These are phyloP conservation scores for Lippia alba DNA, from an alignment of 305 asterid genomes.

Conservation along the genomic window DNA sequence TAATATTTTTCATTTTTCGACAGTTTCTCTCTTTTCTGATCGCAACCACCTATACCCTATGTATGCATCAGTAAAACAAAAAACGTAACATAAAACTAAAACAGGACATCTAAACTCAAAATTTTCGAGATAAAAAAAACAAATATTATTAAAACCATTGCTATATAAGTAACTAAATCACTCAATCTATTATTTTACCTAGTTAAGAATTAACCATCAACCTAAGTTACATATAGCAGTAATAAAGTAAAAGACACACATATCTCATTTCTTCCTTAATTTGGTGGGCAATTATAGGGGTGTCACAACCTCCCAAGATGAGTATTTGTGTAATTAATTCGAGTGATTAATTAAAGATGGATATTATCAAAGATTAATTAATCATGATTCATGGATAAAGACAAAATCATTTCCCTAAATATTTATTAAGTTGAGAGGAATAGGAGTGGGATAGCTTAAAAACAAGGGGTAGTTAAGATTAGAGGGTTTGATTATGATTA, in stretches of 20 bases:
- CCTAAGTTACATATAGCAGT: background rate
- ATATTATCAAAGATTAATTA: background rate
- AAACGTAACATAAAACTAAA: no score
- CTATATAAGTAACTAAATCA: background rate
- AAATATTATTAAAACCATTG: no score
- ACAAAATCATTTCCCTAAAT: constrained; percentile 13
- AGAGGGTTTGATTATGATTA: constrained; percentile 32
- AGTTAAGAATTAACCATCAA: background rate
- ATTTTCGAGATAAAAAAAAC: no score
- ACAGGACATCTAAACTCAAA: no score
- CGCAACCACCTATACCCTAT: no score
- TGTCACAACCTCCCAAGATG: background rate
- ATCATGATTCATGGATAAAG: constrained; percentile 17
- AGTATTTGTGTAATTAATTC: background rate
- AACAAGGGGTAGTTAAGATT: constrained; percentile 26
- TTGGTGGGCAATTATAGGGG: background rate
- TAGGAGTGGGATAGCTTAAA: constrained; percentile 34
- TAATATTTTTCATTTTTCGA: no score
- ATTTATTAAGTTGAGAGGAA: background rate
- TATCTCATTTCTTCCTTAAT: background rate
- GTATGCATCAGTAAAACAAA: no score
- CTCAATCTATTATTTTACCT: background rate
- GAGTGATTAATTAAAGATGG: background rate
- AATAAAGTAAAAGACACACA: no score
- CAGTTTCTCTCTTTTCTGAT: no score